phyloP scores from a whole-genome alignment of 139 green algal species.

The Bryopsis sp. region DNA sequence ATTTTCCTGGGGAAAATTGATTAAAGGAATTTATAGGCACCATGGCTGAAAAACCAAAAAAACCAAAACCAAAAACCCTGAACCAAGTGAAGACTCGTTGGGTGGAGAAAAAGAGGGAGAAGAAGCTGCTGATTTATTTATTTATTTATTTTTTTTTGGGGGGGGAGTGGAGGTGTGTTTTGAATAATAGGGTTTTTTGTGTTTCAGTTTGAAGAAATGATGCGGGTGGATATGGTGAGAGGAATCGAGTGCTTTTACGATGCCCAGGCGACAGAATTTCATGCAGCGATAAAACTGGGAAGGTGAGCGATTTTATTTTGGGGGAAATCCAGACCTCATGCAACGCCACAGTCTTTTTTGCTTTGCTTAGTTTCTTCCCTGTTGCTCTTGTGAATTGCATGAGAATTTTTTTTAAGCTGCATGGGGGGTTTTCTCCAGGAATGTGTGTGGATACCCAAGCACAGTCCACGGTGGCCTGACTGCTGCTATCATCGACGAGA shows the following conservation, averaged over 20 bases:
- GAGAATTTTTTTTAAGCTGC: not conserved
- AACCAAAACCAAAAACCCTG: not conserved
- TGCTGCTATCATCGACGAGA: constrained; percentile 68
- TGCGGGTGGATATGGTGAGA: constrained; percentile 35
- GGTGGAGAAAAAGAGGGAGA: not conserved
- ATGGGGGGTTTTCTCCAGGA: constrained; percentile 21
- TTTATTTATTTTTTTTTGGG: not conserved
- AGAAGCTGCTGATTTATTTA: not conserved
- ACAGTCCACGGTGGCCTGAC: constrained; percentile 65
- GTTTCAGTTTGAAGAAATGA: constrained; percentile 29
- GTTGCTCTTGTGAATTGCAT: not conserved
- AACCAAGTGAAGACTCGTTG: not conserved
- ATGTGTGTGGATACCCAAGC: constrained; percentile 46
- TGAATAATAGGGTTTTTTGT: constrained; percentile 2
- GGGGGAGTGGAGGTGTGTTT: not conserved
- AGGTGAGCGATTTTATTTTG: constrained; percentile 20
- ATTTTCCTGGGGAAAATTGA: no score
- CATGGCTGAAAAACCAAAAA: not conserved
- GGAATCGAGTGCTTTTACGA: constrained; percentile 50
- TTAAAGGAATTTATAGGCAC: not conserved
- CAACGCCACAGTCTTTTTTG: no score
- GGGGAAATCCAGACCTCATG: no score
- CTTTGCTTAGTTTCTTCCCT: no score
- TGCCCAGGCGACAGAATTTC: constrained; percentile 23
- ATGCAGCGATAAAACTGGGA: constrained; percentile 31